These are phyloP conservation scores for Aspergillus indologenus DNA, from an alignment of 495 filamentous ascomycete species.

Conservation along the genomic window DNA sequence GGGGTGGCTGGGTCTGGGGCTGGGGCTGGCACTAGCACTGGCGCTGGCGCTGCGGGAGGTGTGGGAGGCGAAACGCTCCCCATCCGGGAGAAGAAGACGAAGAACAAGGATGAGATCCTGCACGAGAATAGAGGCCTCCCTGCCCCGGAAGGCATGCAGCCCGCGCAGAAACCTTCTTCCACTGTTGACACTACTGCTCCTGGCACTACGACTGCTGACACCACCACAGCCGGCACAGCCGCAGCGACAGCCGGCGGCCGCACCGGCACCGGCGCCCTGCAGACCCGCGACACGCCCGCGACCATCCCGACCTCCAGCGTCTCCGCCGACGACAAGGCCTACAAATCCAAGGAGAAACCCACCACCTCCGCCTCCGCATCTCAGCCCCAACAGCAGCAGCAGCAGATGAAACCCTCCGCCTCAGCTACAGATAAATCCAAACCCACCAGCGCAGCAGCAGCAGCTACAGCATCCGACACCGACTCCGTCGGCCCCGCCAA, in stretches of 20 bases:
- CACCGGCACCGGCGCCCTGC: too few relatives aligned
- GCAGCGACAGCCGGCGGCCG: too few relatives aligned
- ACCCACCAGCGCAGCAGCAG: background rate
- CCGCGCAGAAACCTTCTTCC: too few relatives aligned
- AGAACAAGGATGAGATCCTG: background rate
- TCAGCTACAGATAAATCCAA: too few relatives aligned
- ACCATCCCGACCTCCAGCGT: background rate
- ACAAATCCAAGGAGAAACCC: background rate
- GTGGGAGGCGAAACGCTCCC: background rate
- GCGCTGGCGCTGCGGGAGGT: too few relatives aligned
- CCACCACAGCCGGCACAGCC: too few relatives aligned
- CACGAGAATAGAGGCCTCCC: background rate
- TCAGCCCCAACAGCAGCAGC: background rate
- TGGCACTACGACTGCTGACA: too few relatives aligned
- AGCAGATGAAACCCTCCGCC: too few relatives aligned
- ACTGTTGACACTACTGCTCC: too few relatives aligned
- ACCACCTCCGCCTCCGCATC: background rate
- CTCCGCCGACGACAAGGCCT: background rate
- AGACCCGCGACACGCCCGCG: background rate
- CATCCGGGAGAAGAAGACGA: background rate
- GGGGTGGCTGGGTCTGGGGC: too few relatives aligned
- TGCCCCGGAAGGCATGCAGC: background rate
- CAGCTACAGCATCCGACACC: background rate
- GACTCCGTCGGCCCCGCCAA: background rate
- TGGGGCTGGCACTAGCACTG: too few relatives aligned